Conservation (phyloP, 306 rosid species). For the Cajanus cajan region DNA sequence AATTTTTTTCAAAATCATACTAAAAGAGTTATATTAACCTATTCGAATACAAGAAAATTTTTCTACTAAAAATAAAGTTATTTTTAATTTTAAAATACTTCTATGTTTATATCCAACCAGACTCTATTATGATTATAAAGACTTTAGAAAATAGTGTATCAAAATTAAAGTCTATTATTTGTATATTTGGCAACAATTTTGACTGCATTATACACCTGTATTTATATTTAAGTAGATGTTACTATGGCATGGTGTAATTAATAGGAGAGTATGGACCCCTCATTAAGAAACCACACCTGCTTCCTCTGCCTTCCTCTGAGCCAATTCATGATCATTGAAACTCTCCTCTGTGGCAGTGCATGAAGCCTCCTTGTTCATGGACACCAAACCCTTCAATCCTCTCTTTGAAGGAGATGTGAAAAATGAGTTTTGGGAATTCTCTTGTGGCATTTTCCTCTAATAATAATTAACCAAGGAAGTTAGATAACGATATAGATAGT, state of each 20-base stretch:
- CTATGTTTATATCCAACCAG: too few species aligned
- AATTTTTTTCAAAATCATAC: too few species aligned
- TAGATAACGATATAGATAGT: not conserved
- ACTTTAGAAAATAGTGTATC: not conserved
- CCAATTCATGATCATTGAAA: constrained; percentile 83
- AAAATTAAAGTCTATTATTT: not conserved
- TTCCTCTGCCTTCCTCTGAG: constrained; percentile 97
- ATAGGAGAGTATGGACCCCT: not conserved
- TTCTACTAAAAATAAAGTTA: too few species aligned
- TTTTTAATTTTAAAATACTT: too few species aligned
- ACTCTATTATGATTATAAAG: too few species aligned
- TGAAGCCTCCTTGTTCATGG: constrained; percentile 49
- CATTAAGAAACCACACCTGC: constrained; percentile 57
- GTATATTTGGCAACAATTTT: not conserved
- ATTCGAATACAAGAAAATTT: too few species aligned
- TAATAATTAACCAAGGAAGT: not conserved
- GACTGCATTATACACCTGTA: not conserved
- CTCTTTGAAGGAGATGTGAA: constrained; percentile 82
- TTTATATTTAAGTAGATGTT: not conserved
- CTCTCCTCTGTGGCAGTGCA: constrained; percentile 50
- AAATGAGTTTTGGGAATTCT: constrained; percentile 41
- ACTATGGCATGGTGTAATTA: not conserved
- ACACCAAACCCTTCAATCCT: constrained; percentile 69
- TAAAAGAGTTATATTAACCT: too few species aligned
- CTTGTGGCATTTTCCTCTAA: constrained; percentile 69